Evolutionary conservation across 371 early-diverging fungal species (phyloP), one percentile per base, ranked within the genome.

Genomic region (Blastocladiella emersonii): DNA sequence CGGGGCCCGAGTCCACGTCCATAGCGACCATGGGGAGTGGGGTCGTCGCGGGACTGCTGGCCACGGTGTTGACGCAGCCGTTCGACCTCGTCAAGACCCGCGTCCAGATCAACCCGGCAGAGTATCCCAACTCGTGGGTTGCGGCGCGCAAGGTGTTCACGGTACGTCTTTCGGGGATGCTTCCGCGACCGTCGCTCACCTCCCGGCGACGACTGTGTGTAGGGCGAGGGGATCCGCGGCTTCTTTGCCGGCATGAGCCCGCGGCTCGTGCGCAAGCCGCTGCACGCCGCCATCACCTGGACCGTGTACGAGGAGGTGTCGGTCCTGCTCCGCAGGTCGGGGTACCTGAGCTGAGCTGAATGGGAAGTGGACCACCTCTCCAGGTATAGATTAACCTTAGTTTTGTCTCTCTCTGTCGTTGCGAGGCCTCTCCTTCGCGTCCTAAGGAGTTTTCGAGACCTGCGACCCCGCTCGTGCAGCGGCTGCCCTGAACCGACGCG

Each of bases 11-110:
- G 37, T 53, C 61, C 8, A 61, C 60, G 56, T 19, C 61, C n/a
- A n/a, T n/a, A n/a, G 8, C n/a, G 27, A 59, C 7, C 43, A 37
- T 59, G 37, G 32, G 25, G 8, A 15, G 27, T 21, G 59, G 59
- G 7, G 37, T 59, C 15, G 21, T 30, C 4, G 59, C 59, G 8
- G 59, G 59, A 8, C n/a, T 27, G 41, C 21, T 59, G 1, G 59
- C 59, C 8, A 59, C 59, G 44, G n/a, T 67, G 71, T 70, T 70
- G 30, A 72, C n/a, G 65, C 82, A 34, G 57, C 97, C 97, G 2
- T 96, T 95, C 72, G 94, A 93, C 66, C 77, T 93, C 81, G 72
- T 94, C 60, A 91, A 92, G 65, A 94, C 95, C 2, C 80, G 94
- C 34, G 90, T 95, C 79, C 95, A 96, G 67, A 71, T 95, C 34